Percentiles rank a stretch among this genome's conserved stretches.
phyloP scores from a whole-genome alignment of 2,329 filamentous ascomycete species.

The Geosmithia putterillii region DNA sequence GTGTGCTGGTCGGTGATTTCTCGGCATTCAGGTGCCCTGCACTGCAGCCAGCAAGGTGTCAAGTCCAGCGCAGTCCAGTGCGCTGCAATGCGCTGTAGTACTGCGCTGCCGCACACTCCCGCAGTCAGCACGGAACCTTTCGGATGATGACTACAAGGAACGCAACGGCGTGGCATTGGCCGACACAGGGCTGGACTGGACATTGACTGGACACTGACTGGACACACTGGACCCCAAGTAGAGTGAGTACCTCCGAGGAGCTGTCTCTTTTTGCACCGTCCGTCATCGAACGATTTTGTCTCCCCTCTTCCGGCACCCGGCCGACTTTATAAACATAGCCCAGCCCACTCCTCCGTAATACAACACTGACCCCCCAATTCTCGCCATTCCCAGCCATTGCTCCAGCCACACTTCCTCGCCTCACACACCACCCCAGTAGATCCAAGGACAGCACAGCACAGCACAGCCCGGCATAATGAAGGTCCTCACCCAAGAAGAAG shows the following conservation, averaged over 20 bases:
- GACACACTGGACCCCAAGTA: too few species aligned
- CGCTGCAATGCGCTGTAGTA: too few species aligned
- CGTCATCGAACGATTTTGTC: background rate
- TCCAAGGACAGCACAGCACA: slow-evolving; percentile 1
- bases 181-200: too few species aligned
- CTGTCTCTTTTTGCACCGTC: too few species aligned
- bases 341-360: background rate
- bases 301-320: too few species aligned
- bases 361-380: background rate
- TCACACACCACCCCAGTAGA: slow-evolving; percentile 2
- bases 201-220: too few species aligned
- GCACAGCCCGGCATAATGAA: slow-evolving; percentile 54
- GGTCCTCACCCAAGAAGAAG: slow-evolving; percentile 78
- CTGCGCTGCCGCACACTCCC: too few species aligned
- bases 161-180: background rate
- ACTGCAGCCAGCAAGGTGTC: too few species aligned
- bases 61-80: too few species aligned
- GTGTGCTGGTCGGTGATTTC: background rate
- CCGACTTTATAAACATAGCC: too few species aligned
- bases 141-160: background rate
- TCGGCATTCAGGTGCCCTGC: background rate
- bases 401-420: background rate
- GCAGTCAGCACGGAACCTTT: background rate
- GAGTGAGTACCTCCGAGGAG: too few species aligned
- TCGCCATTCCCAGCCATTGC: background rate